These are phyloP conservation scores for Saccharomyces kudriavzevii DNA, from an alignment of 805 yeast species.

Conservation along the genomic window DNA sequence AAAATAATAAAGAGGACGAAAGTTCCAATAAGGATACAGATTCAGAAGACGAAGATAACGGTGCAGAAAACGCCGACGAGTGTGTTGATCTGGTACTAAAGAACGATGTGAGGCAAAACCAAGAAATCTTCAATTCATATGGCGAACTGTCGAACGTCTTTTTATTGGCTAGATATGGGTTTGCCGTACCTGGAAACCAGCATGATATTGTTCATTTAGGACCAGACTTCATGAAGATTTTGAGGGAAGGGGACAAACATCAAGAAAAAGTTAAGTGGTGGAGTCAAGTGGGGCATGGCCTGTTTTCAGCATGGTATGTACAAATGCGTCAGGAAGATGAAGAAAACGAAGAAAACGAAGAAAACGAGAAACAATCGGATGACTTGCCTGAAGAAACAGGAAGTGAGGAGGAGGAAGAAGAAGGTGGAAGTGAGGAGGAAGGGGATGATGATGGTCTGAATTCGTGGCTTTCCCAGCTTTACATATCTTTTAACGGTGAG, in stretches of 20 bases:
- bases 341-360: constrained; percentile 8
- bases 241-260: constrained; percentile 7
- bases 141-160: constrained; percentile 65
- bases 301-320: constrained; percentile 13
- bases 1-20: constrained; percentile 13
- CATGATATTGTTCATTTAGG: constrained; percentile 55
- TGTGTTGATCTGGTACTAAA: constrained; percentile 65
- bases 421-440: constrained; percentile 11
- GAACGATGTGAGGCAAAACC: constrained; percentile 36
- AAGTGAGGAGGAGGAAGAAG: constrained; percentile 11
- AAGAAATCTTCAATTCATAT: constrained; percentile 75
- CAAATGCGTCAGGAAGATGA: constrained; percentile 7
- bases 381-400: constrained; percentile 4
- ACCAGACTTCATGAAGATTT: constrained; percentile 13
- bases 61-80: constrained; percentile 32
- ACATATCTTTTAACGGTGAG: constrained; percentile 35
- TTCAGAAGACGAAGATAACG: constrained; percentile 18
- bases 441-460: constrained; percentile 19
- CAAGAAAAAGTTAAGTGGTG: constrained; percentile 20
- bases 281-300: constrained; percentile 12
- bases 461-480: constrained; percentile 40
- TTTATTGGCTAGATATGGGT: constrained; percentile 72
- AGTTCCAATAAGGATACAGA: constrained; percentile 8
- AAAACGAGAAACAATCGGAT: constrained; percentile 3
- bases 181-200: constrained; percentile 46